phyloP scores from a whole-genome alignment of 2,329 filamentous ascomycete genomes.

The Diplocarpon mali region DNA sequence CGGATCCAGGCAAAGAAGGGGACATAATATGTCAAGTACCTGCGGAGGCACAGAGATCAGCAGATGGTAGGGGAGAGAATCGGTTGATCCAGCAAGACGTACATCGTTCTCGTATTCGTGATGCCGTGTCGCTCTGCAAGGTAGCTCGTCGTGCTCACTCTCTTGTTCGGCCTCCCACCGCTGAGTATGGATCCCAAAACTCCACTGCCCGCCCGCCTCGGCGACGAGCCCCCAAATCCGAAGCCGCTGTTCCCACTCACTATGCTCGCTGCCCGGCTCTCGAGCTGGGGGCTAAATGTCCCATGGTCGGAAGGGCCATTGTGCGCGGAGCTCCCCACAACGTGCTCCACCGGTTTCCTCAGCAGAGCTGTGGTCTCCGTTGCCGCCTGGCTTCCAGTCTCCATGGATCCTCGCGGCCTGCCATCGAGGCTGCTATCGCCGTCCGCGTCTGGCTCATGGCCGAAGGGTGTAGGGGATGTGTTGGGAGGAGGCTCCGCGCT shows the following conservation, averaged over 20 bases:
- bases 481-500: slow-evolving; percentile 18
- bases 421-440: slow-evolving; percentile 5
- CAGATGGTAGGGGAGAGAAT: slow-evolving; percentile 1
- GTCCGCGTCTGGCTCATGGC: slow-evolving; percentile 10
- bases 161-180: slow-evolving; percentile 34
- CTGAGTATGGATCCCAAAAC: slow-evolving; percentile 18
- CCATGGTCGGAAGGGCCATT: slow-evolving; percentile 53
- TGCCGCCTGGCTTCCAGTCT: slow-evolving; percentile 12
- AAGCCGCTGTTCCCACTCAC: slow-evolving; percentile 17
- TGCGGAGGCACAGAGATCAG: slow-evolving; percentile 27
- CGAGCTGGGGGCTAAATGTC: slow-evolving; percentile 61
- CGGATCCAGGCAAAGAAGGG: slow-evolving; percentile 83
- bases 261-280: slow-evolving; percentile 23
- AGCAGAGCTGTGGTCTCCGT: slow-evolving; percentile 44
- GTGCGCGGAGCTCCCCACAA: slow-evolving; percentile 15
- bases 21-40: slow-evolving; percentile 88
- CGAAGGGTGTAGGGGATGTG: slow-evolving; percentile 14
- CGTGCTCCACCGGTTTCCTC: slow-evolving; percentile 28
- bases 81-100: slow-evolving; percentile 25
- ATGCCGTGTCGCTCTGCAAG: slow-evolving; percentile 65
- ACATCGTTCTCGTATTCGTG: slow-evolving; percentile 65
- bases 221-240: slow-evolving; percentile 17
- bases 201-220: slow-evolving; percentile 5
- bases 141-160: slow-evolving; percentile 61
- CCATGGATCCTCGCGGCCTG: slow-evolving; percentile 2